Evolutionary conservation across 768 basidiomycete genomes (phyloP).

Genomic region (Trametes punicea): DNA sequence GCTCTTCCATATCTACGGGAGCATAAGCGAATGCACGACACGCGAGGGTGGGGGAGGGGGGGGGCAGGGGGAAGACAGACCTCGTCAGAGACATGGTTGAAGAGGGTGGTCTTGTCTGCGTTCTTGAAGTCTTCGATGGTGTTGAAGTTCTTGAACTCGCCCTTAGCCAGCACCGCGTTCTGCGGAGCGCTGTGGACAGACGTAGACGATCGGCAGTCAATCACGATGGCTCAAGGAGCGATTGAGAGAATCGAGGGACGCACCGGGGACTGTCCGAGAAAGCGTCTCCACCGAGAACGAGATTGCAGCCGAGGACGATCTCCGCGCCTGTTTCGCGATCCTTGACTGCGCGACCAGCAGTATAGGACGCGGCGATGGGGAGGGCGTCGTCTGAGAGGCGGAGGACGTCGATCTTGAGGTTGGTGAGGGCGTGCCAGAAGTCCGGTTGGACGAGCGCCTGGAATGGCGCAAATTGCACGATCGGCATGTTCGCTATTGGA

Average conservation of each 20-base stretch:
- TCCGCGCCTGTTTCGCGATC: conserved; percentile 77
- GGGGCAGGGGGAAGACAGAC: conserved; percentile 41
- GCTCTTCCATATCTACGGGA: conserved; percentile 64
- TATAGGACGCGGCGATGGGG: conserved; percentile 62
- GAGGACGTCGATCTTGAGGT: conserved; percentile 87
- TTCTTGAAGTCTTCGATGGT: conserved; percentile 95
- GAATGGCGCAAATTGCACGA: conserved; percentile 89
- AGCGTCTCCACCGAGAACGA: conserved; percentile 62
- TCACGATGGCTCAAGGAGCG: too few relatives aligned
- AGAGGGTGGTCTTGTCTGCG: conserved; percentile 83
- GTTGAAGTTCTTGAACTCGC: conserved; percentile 90
- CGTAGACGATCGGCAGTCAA: too few relatives aligned
- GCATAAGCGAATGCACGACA: not conserved
- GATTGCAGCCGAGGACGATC: conserved; percentile 66
- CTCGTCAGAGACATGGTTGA: conserved; percentile 67
- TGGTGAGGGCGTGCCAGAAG: conserved; percentile 90
- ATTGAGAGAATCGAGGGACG: conserved; percentile 14
- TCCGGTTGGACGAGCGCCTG: conserved; percentile 83
- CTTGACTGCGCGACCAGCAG: conserved; percentile 63
- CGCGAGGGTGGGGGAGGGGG: too few relatives aligned
- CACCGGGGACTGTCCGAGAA: conserved; percentile 52
- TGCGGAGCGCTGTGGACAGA: conserved; percentile 33
- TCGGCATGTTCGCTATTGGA: conserved; percentile 36
- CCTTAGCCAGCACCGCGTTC: conserved; percentile 51
- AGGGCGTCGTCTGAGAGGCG: conserved; percentile 73